Base-by-base conservation (phyloP, 2,329 filamentous ascomycete genomes). In the Xylariales sp. region DNA sequence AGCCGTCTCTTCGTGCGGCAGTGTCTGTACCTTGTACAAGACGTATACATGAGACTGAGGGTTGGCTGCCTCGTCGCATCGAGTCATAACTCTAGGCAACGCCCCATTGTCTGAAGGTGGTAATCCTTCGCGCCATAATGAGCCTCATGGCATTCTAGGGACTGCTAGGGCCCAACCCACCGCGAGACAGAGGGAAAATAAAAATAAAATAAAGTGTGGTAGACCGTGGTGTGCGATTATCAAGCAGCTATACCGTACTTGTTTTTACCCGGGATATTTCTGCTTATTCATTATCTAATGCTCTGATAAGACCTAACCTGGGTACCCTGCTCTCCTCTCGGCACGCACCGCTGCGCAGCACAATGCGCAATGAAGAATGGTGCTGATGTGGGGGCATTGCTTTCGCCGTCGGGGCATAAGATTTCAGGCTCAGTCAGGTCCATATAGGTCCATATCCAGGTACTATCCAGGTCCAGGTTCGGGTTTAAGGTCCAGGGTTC, bases 51-150 rank as follows among this genome's bases (percentile, higher is more conserved):
- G 46, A 49, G 46, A 49, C 8, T 30, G 46, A 41, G 23, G 57
- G 66, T 64, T 65, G 73, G 73, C 62, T 75, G 72, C 71, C 72
- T 75, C 70, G 65, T 67, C 45, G 55, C 62, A 74, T 69, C 52
- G 71, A 74, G 73, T 75, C 71, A 73, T 75, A 69, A 69, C 64
- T 72, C 65, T 70, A 75, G 75, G 75, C 75, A 75, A 66, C 71
- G 69, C 58, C 64, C 70, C 72, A 63, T 62, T 45, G 48, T 53
- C 46, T 60, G 36, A 63, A 69, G 68, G 67, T 56, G 49, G 64
- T 52, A 62, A 72, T 74, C 73, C 72, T 73, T 73, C 66, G 66
- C 65, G 68, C 62, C 43, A 63, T 68, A 73, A 73, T 71, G 72
- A 73, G 74, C 72, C 73, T 74, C 73, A 74, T 43, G 57, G 64